Evolutionary conservation across 345 rosid species (phyloP).

Genomic region (Dimocarpus longan): DNA sequence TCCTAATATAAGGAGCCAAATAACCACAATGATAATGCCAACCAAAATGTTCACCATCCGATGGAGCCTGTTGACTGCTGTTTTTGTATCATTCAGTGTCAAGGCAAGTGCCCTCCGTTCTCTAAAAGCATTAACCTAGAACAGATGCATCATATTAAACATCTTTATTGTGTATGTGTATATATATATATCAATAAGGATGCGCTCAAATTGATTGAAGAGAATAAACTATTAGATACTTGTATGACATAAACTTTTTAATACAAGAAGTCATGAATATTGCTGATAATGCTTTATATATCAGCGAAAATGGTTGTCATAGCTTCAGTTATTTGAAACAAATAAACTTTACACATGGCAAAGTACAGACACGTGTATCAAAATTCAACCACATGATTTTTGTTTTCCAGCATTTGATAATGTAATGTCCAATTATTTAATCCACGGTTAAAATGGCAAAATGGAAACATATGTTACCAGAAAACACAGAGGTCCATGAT

Average conservation of each 20-base stretch:
- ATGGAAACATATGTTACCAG: neutral
- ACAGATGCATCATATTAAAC: neutral
- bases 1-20: constrained; percentile 65
- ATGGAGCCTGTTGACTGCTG: constrained; percentile 91
- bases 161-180: neutral
- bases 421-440: neutral
- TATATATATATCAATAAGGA: neutral
- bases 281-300: neutral
- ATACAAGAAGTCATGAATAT: neutral
- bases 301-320: neutral
- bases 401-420: neutral
- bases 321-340: neutral
- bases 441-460: too few species aligned
- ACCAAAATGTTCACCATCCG: constrained; percentile 52
- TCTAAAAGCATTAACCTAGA: constrained; percentile 80
- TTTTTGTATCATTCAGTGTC: constrained; percentile 86
- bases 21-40: constrained; percentile 52
- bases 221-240: neutral
- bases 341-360: neutral
- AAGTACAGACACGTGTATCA: neutral
- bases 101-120: constrained; percentile 86
- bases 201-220: neutral
- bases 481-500: neutral
- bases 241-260: neutral
- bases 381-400: neutral